Conservation (phyloP, 2,329 filamentous ascomycete species). For the Talaromyces sp. region DNA sequence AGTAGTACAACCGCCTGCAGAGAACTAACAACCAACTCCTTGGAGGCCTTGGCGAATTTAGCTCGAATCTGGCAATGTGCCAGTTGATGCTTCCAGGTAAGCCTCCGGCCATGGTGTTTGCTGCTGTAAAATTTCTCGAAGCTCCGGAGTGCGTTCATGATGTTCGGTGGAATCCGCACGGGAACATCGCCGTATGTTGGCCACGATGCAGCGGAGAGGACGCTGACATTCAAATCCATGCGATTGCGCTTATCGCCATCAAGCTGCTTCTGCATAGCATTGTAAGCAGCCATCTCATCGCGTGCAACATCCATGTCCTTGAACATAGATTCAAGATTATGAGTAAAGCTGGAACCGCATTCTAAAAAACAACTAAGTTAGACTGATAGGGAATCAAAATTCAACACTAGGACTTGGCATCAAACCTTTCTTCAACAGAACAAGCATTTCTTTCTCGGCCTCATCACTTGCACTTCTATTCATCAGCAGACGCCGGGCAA, state of each 20-base stretch:
- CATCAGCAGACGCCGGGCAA: constrained; percentile 88
- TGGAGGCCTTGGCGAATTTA: constrained; percentile 74
- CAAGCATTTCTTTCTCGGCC: constrained; percentile 92
- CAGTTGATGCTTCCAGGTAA: constrained; percentile 92
- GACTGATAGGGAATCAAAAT: no score
- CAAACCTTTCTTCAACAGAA: constrained; percentile 75
- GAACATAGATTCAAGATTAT: constrained; percentile 99
- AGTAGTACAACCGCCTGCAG: constrained; percentile 91
- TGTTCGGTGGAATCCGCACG: constrained; percentile 73
- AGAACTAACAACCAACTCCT: constrained; percentile 87
- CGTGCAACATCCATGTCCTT: constrained; percentile 92
- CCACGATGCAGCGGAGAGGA: constrained; percentile 91
- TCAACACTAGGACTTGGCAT: no score
- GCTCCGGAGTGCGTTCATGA: constrained; percentile 73
- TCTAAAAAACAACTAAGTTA: constrained; percentile 61
- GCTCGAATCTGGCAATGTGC: constrained; percentile 86
- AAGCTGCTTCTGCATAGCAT: constrained; percentile 65
- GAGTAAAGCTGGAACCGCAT: constrained; percentile 91
- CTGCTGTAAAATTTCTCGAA: constrained; percentile 85
- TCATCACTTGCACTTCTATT: constrained; percentile 90
- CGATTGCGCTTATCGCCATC: constrained; percentile 60
- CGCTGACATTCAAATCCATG: constrained; percentile 80
- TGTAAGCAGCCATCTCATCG: constrained; percentile 92
- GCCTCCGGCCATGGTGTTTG: constrained; percentile 84
- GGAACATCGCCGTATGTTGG: constrained; percentile 81